phyloP scores from a whole-genome alignment of 768 basidiomycete species.

The Trametes villosa region DNA sequence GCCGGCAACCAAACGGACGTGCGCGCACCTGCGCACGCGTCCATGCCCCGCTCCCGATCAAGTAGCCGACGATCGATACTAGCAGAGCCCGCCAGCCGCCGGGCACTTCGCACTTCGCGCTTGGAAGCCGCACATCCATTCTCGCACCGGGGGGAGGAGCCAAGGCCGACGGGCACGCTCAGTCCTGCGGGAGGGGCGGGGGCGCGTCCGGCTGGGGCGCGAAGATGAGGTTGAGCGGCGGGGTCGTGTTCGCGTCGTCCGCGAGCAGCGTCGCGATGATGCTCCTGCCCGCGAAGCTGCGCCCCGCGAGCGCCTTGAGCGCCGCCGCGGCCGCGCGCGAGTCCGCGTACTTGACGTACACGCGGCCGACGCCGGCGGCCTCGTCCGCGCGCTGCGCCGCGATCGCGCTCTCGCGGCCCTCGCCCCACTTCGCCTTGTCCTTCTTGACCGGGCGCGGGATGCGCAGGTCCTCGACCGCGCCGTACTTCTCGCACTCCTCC shows the following conservation, averaged over 20 bases:
- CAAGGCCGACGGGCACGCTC: not conserved
- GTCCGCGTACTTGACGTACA: slow-evolving; percentile 87
- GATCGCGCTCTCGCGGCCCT: slow-evolving; percentile 58
- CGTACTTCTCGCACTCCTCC: slow-evolving; percentile 85
- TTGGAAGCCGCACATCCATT: too few species aligned
- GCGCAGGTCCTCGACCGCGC: slow-evolving; percentile 80
- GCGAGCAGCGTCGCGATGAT: slow-evolving; percentile 85
- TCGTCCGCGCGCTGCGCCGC: slow-evolving; percentile 82
- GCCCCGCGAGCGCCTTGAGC: slow-evolving; percentile 86
- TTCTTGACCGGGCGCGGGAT: slow-evolving; percentile 90
- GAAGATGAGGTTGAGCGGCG: slow-evolving; percentile 81
- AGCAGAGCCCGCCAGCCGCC: too few species aligned
- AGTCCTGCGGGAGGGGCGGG: slow-evolving; percentile 65
- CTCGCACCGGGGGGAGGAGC: too few species aligned
- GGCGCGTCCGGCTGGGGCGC: slow-evolving; percentile 84
- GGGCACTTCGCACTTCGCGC: too few species aligned
- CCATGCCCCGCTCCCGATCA: slow-evolving; percentile 2
- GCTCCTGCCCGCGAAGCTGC: slow-evolving; percentile 83
- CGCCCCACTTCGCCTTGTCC: slow-evolving; percentile 83
- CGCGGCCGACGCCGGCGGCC: slow-evolving; percentile 90
- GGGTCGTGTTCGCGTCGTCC: slow-evolving; percentile 85
- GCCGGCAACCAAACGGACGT: slow-evolving; percentile 7
- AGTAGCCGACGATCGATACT: slow-evolving; percentile 15
- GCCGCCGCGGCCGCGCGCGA: slow-evolving; percentile 67
- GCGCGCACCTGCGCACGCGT: not conserved